A percentile compares a stretch with the other conserved stretches of the same genome.
Conservation (phyloP, 108 stramenopile genomes). For the Stephanodiscus minutulus region DNA sequence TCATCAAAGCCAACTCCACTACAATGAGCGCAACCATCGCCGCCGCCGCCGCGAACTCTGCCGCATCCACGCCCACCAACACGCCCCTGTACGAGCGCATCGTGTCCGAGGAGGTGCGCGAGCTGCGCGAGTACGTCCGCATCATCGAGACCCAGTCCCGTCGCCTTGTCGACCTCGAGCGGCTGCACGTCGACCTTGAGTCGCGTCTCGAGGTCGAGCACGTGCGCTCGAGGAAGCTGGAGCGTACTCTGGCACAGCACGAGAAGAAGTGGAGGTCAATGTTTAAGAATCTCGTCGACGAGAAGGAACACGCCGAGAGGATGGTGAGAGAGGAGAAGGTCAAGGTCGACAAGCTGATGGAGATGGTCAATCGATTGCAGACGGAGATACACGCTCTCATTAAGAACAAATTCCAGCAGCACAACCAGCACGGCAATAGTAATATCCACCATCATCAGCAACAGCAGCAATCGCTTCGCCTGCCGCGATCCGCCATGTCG, state of each 20-base stretch:
- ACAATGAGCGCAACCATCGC: constrained; percentile 15
- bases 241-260: constrained; percentile 33
- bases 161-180: constrained; percentile 43
- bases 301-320: constrained; percentile 26
- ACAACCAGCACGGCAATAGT: constrained; percentile 2
- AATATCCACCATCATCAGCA: constrained; percentile 4
- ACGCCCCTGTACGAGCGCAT: constrained; percentile 59
- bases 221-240: constrained; percentile 28
- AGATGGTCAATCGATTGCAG: constrained; percentile 58
- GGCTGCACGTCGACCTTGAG: constrained; percentile 49
- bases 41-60: constrained; percentile 6
- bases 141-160: constrained; percentile 51
- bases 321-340: constrained; percentile 41
- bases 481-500: not conserved
- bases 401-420: constrained; percentile 47
- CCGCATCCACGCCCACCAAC: constrained; percentile 7
- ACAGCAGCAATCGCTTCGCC: not conserved
- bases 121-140: constrained; percentile 53
- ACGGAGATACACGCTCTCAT: constrained; percentile 59
- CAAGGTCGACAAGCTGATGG: constrained; percentile 49
- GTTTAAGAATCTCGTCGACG: constrained; percentile 25
- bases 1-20: constrained; percentile 1
- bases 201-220: constrained; percentile 43
- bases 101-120: constrained; percentile 57
- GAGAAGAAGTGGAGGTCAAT: constrained; percentile 43